A percentile compares a stretch with the other conserved stretches of the same genome.
Conservation (phyloP, 805 yeast genomes). For the Nakazawaea pomicola region DNA sequence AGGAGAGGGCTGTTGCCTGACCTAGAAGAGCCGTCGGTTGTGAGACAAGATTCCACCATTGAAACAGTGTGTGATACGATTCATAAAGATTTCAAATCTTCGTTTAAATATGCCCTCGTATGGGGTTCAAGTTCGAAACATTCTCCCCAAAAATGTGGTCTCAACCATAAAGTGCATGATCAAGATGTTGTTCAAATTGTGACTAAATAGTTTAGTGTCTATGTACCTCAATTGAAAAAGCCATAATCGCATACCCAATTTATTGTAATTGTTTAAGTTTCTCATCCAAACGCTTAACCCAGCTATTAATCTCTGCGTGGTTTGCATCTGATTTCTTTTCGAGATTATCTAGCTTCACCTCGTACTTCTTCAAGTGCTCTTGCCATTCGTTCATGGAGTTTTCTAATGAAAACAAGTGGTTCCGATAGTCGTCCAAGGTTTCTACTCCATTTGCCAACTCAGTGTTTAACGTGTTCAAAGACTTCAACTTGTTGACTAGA, state of each 20-base stretch:
- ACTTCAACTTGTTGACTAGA: slow-evolving; percentile 17
- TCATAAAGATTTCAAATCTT: slow-evolving; percentile 87
- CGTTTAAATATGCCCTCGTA: slow-evolving; percentile 89
- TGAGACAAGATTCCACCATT: slow-evolving; percentile 70
- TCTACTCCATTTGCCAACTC: slow-evolving; percentile 8
- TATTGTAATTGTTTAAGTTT: slow-evolving; percentile 1
- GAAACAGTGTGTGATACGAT: slow-evolving; percentile 88
- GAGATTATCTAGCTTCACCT: slow-evolving; percentile 12
- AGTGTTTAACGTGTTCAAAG: slow-evolving; percentile 15
- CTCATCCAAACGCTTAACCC: slow-evolving; percentile 2
- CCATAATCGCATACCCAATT: too few species aligned
- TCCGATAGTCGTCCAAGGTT: slow-evolving; percentile 15
- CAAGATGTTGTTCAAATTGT: slow-evolving; percentile 93
- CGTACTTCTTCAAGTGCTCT: slow-evolving; percentile 18
- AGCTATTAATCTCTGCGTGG: slow-evolving; percentile 10
- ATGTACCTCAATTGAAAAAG: too few species aligned
- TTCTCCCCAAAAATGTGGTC: slow-evolving; percentile 95
- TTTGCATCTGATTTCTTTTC: slow-evolving; percentile 12
- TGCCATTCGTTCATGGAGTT: slow-evolving; percentile 19
- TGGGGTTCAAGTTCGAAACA: slow-evolving; percentile 97
- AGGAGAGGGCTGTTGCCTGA: slow-evolving; percentile 79
- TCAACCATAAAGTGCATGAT: slow-evolving; percentile 76
- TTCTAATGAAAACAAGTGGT: slow-evolving; percentile 17
- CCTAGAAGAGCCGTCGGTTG: slow-evolving; percentile 87
- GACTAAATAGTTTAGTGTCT: slow-evolving; percentile 77